phyloP scores from a whole-genome alignment of 2,329 filamentous ascomycete genomes.

The Neonectria faginata region DNA sequence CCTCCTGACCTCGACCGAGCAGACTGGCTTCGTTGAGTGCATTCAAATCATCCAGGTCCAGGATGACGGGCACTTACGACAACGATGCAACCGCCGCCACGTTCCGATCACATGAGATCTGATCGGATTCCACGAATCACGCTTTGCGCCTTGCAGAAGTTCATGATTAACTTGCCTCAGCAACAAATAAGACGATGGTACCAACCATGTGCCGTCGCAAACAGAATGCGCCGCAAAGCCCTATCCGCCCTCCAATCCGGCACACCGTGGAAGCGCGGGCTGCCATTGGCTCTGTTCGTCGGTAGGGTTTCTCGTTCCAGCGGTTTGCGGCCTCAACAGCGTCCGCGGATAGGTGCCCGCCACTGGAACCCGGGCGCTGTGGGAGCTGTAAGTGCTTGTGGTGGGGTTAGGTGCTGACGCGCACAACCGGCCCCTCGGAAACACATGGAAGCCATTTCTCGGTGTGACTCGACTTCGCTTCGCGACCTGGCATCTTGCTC shows the following conservation, averaged over 20 bases:
- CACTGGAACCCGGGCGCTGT: not conserved
- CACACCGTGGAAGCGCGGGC: slow-evolving; percentile 43
- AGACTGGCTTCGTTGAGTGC: not conserved
- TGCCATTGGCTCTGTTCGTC: slow-evolving; percentile 45
- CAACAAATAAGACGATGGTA: slow-evolving; percentile 35
- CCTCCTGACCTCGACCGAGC: not conserved
- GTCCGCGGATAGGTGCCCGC: slow-evolving; percentile 3
- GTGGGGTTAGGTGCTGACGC: slow-evolving; percentile 42
- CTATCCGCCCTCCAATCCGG: slow-evolving; percentile 38
- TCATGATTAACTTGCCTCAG: slow-evolving; percentile 3
- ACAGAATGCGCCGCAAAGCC: slow-evolving; percentile 25
- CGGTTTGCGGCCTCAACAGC: slow-evolving; percentile 8
- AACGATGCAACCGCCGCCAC: not conserved
- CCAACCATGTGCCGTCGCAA: slow-evolving; percentile 39
- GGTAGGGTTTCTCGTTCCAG: not conserved
- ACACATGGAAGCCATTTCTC: slow-evolving; percentile 21
- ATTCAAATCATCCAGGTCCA: not conserved
- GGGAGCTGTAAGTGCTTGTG: slow-evolving; percentile 15
- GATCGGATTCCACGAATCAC: slow-evolving; percentile 1
- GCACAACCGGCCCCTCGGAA: slow-evolving; percentile 36
- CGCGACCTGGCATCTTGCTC: slow-evolving; percentile 18
- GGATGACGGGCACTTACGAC: not conserved
- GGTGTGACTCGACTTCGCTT: slow-evolving; percentile 13
- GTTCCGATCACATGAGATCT: slow-evolving; percentile 7
- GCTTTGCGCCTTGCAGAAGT: slow-evolving; percentile 7